These are phyloP conservation scores for Exidia glandulosa DNA, from an alignment of 768 basidiomycete species.

Conservation along the genomic window DNA sequence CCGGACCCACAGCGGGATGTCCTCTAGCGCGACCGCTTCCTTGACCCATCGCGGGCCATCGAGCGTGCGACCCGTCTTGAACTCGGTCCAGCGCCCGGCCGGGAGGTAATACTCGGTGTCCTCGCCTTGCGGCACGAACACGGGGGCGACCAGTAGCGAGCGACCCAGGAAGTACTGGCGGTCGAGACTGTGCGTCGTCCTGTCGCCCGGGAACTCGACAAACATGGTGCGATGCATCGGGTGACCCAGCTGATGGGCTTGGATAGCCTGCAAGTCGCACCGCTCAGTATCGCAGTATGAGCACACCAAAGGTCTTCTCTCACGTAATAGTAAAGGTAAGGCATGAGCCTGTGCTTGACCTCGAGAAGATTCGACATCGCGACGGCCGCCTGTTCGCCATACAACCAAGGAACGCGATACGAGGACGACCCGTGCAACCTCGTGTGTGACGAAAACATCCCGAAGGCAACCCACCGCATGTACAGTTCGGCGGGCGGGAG, in stretches of 20 bases:
- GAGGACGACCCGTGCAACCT: constrained; percentile 63
- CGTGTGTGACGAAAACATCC: constrained; percentile 66
- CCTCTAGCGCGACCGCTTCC: constrained; percentile 49
- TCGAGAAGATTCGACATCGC: constrained; percentile 38
- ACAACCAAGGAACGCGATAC: constrained; percentile 64
- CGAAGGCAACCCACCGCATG: constrained; percentile 68
- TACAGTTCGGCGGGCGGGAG: constrained; percentile 59
- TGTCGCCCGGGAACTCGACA: constrained; percentile 48
- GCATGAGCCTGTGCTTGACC: constrained; percentile 62
- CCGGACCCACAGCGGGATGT: constrained; percentile 58
- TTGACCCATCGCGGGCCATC: constrained; percentile 53
- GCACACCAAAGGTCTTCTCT: constrained; percentile 2
- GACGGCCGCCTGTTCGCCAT: constrained; percentile 43
- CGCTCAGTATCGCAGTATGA: not conserved
- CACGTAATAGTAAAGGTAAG: constrained; percentile 38
- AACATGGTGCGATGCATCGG: constrained; percentile 58
- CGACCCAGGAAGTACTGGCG: constrained; percentile 48
- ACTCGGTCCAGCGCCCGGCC: constrained; percentile 50
- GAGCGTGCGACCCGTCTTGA: constrained; percentile 39
- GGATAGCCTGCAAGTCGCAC: constrained; percentile 26
- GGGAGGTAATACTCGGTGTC: constrained; percentile 44
- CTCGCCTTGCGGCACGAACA: constrained; percentile 43
- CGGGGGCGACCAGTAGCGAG: constrained; percentile 49
- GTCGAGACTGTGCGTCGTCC: constrained; percentile 49
- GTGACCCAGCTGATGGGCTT: constrained; percentile 40